Evolutionary conservation across 768 basidiomycete species (phyloP), one percentile per base, ranked within the genome.

Genomic region (Naganishia kalamii): DNA sequence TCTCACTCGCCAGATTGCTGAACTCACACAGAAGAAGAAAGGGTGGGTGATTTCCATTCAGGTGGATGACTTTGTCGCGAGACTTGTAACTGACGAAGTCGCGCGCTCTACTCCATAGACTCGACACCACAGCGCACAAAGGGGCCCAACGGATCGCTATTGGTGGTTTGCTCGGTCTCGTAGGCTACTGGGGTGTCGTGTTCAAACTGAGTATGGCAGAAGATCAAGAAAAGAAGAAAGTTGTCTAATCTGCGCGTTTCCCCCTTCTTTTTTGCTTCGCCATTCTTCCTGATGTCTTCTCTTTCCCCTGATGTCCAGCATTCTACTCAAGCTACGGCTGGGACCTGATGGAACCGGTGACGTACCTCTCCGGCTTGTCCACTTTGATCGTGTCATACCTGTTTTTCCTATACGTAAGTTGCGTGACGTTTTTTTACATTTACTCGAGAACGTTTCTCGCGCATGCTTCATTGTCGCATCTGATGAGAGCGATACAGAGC

Each of bases 291-390:
- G 27, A 4, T 35, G 72, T 72, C 73, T 11, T 75, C 73, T 65
- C 72, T 72, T 66, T 71, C 74, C 1, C 70, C 70, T 29, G 17
- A 40, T n/a, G 69, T 74, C n/a, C n/a, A n/a, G n/a, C n/a, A n/a
- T n/a, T n/a, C n/a, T n/a, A n/a, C n/a, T n/a, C n/a, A n/a, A n/a
- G n/a, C n/a, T n/a, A n/a, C n/a, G 72, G 70, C 33, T 82, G 83
- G 83, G 85, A 87, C 68, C 75, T 86, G 4, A 87, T 87, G 85
- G 86, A 87, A 71, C 86, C 86, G 44, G 80, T 86, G 44, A 87
- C 85, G 3, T 86, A 86, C 72, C 78, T 86, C n/a, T 85, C 84
- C 17, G 85, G 84, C 4, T 74, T 86, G 7, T 83, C 83, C 0
- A 85, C 81, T 8, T 85, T 86, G 63, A 82, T 86, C 41, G 80